Evolutionary conservation across 345 rosid species (phyloP), one percentile per base, ranked within the genome.

Genomic region (Populus davidiana): DNA sequence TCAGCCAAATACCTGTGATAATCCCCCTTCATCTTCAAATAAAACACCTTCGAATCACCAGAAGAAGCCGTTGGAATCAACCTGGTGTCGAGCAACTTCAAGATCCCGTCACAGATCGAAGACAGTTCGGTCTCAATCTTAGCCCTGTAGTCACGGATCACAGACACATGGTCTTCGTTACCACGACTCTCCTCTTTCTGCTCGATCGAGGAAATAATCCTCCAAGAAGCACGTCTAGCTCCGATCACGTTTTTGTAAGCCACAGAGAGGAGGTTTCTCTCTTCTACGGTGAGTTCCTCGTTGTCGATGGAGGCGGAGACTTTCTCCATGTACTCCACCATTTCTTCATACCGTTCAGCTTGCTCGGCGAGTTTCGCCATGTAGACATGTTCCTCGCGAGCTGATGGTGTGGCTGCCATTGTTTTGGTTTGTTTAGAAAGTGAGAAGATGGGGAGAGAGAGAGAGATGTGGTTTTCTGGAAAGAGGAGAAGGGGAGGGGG

Each of bases 221-320:
- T 83, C 98, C 98, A 94, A 49, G 96, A 91, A 71, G 97, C 98
- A 44, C 96, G 92, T 43, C 96, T 88, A 5, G 98, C 94, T 29
- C 98, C 98, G 84, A 94, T 94, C 64, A 94, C 98, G 87, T 94
- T 93, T 85, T 94, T 94, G 87, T 94, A 94, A 31, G 98, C 97
- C 7, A 94, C 97, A 31, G 97, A 94, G 77, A 94, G 97, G 75
- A 94, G 98, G 86, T 93, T 94, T 14, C 98, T 80, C 83, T 94
- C 97, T 84, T 94, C 97, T 5, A 94, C 89, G 71, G 89, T 85
- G 75, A 94, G 94, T 78, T 91, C 98, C 52, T 90, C 95, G 67
- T 76, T 75, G 25, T 87, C 90, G 6, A 72, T 86, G 41, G 92
- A 63, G 67, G 88, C 83, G 4, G 96, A 85, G 67, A 94, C 96